Evolutionary conservation across 129 eudicot species (phyloP).

Genomic region (Chrysanthemum lavandulifolium): DNA sequence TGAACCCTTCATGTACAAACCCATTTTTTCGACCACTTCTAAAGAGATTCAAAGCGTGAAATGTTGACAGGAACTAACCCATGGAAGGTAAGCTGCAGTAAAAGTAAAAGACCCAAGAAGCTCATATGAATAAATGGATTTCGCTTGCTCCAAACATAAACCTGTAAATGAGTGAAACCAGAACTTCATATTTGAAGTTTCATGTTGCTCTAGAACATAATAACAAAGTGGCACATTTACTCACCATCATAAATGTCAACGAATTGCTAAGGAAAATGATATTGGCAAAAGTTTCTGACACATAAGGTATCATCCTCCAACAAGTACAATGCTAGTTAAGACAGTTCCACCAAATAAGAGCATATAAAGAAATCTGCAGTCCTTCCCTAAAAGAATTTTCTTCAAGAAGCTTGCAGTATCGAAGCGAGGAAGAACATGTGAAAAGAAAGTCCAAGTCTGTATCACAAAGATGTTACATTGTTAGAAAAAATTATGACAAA

Average conservation of each 20-base stretch:
- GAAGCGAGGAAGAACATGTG: constrained; percentile 99
- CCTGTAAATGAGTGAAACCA: constrained; percentile 40
- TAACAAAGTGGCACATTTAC: constrained; percentile 19
- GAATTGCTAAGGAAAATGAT: constrained; percentile 98
- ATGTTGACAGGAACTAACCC: constrained; percentile 57
- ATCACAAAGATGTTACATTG: constrained; percentile 19
- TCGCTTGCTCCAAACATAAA: constrained; percentile 99
- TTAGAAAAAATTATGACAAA: constrained; percentile 11
- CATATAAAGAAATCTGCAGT: constrained; percentile 98
- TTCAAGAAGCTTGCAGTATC: constrained; percentile 99
- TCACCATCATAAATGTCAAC: constrained; percentile 96
- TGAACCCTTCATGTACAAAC: not conserved
- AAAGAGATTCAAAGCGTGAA: not conserved
- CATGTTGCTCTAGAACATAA: constrained; percentile 1
- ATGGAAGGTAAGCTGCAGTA: constrained; percentile 97
- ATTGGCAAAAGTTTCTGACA: constrained; percentile 87
- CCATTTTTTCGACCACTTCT: not conserved
- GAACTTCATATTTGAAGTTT: not conserved
- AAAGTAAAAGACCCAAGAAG: constrained; percentile 94
- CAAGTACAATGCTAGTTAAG: constrained; percentile 83
- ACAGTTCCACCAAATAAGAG: constrained; percentile 89
- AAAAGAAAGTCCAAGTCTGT: constrained; percentile 96
- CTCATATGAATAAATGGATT: constrained; percentile 97
- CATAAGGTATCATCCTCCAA: constrained; percentile 97
- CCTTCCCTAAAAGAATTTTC: constrained; percentile 96